These are phyloP conservation scores for Oxytropis ochrocephala DNA, from an alignment of 306 rosid species.

Conservation along the genomic window DNA sequence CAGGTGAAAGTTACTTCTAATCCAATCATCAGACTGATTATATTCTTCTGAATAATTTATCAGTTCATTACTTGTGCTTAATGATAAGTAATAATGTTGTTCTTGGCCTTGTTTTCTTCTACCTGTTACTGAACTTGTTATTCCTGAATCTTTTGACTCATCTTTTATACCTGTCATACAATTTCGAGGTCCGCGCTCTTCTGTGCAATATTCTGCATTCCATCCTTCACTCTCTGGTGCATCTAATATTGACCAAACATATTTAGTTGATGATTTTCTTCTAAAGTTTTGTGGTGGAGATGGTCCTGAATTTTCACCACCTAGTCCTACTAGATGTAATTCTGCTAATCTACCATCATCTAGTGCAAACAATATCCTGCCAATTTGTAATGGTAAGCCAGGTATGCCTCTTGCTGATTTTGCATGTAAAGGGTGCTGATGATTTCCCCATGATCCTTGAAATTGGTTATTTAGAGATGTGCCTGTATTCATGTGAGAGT, in stretches of 20 bases:
- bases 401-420: slow-evolving; percentile 71
- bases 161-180: slow-evolving; percentile 68
- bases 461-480: slow-evolving; percentile 35
- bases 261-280: slow-evolving; percentile 42
- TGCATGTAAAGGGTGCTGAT: slow-evolving; percentile 67
- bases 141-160: slow-evolving; percentile 48
- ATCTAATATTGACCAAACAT: slow-evolving; percentile 77
- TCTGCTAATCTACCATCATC: slow-evolving; percentile 90
- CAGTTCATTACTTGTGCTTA: slow-evolving; percentile 19
- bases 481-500: slow-evolving; percentile 39
- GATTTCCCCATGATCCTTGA: slow-evolving; percentile 60
- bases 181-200: slow-evolving; percentile 73
- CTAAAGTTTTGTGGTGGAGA: slow-evolving; percentile 34
- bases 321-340: slow-evolving; percentile 63
- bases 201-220: slow-evolving; percentile 89
- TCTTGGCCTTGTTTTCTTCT: slow-evolving; percentile 61
- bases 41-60: slow-evolving; percentile 38
- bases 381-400: slow-evolving; percentile 65
- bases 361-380: slow-evolving; percentile 57
- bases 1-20: slow-evolving; percentile 53
- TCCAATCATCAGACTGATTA: slow-evolving; percentile 47
- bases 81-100: slow-evolving; percentile 48
- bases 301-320: slow-evolving; percentile 81
- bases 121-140: slow-evolving; percentile 35
- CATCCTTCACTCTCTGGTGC: slow-evolving; percentile 94